Conservation (phyloP, 73 alveolate species). For the Paramecium tetraurelia region DNA sequence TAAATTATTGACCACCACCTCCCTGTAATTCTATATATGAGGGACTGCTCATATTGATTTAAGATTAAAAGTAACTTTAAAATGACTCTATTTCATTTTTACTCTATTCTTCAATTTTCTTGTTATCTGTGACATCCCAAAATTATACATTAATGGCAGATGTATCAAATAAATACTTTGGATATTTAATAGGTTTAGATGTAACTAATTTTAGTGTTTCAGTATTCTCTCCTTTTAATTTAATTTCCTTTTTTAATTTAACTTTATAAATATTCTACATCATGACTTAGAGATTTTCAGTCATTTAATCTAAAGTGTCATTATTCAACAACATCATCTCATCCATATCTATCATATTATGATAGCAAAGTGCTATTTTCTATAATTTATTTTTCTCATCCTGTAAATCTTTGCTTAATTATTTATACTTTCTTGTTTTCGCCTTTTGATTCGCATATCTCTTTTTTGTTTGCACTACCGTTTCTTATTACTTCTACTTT, state of each 20-base stretch:
- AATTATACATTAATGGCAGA: neutral
- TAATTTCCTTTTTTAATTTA: neutral
- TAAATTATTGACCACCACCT: neutral
- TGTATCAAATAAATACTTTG: slow-evolving; percentile 36
- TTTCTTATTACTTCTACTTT: neutral
- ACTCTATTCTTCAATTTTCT: neutral
- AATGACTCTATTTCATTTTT: slow-evolving; percentile 15
- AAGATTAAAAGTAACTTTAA: neutral
- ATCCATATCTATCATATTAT: slow-evolving; percentile 20
- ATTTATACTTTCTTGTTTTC: neutral
- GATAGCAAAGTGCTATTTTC: neutral
- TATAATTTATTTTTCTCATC: slow-evolving; percentile 4
- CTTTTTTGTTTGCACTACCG: neutral
- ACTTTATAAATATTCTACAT: neutral
- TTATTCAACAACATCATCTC: neutral
- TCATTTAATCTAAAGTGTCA: neutral
- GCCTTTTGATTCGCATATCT: neutral
- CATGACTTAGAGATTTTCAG: neutral
- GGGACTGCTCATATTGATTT: neutral
- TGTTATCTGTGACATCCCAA: neutral
- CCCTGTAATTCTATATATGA: neutral
- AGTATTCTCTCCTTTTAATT: neutral
- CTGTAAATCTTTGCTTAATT: neutral
- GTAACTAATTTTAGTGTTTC: neutral
- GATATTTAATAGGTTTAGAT: neutral